Conservation (phyloP, 768 basidiomycete species). For the Rhizopogon vinicolor region DNA sequence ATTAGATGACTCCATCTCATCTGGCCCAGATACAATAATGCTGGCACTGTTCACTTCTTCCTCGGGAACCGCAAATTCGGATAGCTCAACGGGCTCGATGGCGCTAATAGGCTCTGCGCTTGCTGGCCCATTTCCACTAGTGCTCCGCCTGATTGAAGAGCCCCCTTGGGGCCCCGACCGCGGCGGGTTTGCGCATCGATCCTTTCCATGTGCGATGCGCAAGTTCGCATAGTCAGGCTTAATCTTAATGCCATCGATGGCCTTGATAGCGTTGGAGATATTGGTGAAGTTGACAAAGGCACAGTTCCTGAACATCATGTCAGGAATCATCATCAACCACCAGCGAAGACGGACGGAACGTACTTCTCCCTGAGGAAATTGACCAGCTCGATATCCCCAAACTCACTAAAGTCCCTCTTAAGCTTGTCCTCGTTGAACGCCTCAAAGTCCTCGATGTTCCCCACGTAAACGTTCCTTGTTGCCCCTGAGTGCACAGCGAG, state of each 20-base stretch:
- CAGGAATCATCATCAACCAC: neutral
- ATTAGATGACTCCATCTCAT: neutral
- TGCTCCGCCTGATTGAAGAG: slow-evolving; percentile 43
- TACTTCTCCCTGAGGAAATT: slow-evolving; percentile 95
- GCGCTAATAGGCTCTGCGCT: slow-evolving; percentile 7
- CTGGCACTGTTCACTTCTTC: neutral
- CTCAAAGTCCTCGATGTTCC: slow-evolving; percentile 94
- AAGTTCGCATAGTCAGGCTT: slow-evolving; percentile 87
- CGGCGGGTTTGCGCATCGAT: slow-evolving; percentile 91
- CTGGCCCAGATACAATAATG: neutral
- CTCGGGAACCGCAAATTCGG: neutral
- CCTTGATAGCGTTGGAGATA: slow-evolving; percentile 93
- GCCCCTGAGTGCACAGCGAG: slow-evolving; percentile 91
- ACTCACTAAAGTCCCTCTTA: slow-evolving; percentile 91
- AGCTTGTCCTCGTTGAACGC: slow-evolving; percentile 85
- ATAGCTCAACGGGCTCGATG: neutral
- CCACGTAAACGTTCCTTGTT: slow-evolving; percentile 95
- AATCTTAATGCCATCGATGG: slow-evolving; percentile 93
- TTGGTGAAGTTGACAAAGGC: slow-evolving; percentile 97
- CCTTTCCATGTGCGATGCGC: slow-evolving; percentile 93
- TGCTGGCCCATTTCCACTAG: slow-evolving; percentile 33
- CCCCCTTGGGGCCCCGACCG: slow-evolving; percentile 77
- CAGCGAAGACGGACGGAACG: neutral
- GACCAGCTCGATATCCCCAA: slow-evolving; percentile 94
- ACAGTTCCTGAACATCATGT: slow-evolving; percentile 61